These are phyloP conservation scores for Aspergillus pseudoviridinutans DNA, from an alignment of 2,329 filamentous ascomycete species.

Conservation along the genomic window DNA sequence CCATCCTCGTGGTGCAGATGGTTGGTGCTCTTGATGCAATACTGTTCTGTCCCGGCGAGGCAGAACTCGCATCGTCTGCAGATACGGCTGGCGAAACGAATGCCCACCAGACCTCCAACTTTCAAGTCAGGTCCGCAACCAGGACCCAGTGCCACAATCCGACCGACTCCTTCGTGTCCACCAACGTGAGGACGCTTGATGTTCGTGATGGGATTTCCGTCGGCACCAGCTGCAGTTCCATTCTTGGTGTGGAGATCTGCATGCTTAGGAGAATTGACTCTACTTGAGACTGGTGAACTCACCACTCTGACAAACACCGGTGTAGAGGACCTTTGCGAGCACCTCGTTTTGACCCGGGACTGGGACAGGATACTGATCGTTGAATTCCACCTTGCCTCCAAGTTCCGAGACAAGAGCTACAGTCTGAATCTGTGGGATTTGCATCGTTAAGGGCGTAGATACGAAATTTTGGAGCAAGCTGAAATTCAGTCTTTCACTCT, in stretches of 20 bases:
- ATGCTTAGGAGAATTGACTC: background rate
- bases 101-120: slow-evolving; percentile 41
- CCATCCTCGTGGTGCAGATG: slow-evolving; percentile 47
- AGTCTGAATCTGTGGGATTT: slow-evolving; percentile 27
- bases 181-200: slow-evolving; percentile 46
- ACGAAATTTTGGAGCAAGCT: background rate
- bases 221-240: slow-evolving; percentile 35
- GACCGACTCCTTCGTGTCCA: slow-evolving; percentile 45
- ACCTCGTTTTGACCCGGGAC: slow-evolving; percentile 40
- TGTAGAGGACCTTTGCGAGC: slow-evolving; percentile 44
- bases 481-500: background rate
- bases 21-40: slow-evolving; percentile 41
- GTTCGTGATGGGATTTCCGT: slow-evolving; percentile 41
- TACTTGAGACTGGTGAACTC: slow-evolving; percentile 6
- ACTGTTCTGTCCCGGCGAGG: slow-evolving; percentile 38
- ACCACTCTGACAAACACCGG: slow-evolving; percentile 45
- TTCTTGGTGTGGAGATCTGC: slow-evolving; percentile 40
- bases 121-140: slow-evolving; percentile 32
- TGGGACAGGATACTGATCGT: slow-evolving; percentile 41
- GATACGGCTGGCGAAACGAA: slow-evolving; percentile 41
- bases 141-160: slow-evolving; percentile 39
- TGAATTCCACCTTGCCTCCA: slow-evolving; percentile 39
- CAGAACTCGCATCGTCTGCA: slow-evolving; percentile 45
- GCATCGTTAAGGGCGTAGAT: background rate
- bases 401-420: slow-evolving; percentile 41